Base-by-base conservation (phyloP, 352 stramenopile genomes). In the Globisporangium orthogonon region DNA sequence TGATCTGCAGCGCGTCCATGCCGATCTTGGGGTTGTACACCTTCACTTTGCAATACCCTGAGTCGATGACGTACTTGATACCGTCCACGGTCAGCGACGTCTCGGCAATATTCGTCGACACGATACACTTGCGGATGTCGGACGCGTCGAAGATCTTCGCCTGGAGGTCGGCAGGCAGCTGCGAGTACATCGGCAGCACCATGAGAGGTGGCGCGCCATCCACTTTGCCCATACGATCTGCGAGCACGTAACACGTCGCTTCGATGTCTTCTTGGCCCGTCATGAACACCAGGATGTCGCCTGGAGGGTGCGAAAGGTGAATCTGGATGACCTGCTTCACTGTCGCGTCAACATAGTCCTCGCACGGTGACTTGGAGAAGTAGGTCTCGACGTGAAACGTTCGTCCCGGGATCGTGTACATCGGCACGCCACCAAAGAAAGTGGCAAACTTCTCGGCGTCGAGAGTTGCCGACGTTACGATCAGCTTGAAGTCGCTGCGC, bases 251-350 rank as follows among this genome's bases (percentile, higher is more conserved):
- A 62, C 93, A 98, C 13, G 89, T 97, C 9, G 92, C 86, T 56
- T 99, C 97, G 67, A 99, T 99, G 65, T 99, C 97, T 73, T 99
- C 96, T 74, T 99, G 97, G 7, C 97, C 97, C 1, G 97, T 99
- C 96, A 99, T 99, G 67, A 99, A 99, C 43, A 99, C 95, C 6
- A 99, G 66, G 60, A 99, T 96, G 73, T 99, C 97, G 44, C 97
- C 97, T 11, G 94, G 90, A 15, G 94, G 94, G 51, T 96, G 91
- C 41, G 95, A 98, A 50, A 99, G 84, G 72, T 99, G 97, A 65
- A 99, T 98, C 62, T 98, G 93, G 50, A 99, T 88, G 15, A 97
- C 92, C 76, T 99, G 94, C 62, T 99, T 99, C 30, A 99, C 96
- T 1, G 97, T 96, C 7, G 95, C 88, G 65, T 99, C 97, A 0